Percentiles rank a stretch among this genome's conserved stretches.
phyloP scores from a whole-genome alignment of 2,329 filamentous ascomycete species.

The Fusarium odoratissimum region DNA sequence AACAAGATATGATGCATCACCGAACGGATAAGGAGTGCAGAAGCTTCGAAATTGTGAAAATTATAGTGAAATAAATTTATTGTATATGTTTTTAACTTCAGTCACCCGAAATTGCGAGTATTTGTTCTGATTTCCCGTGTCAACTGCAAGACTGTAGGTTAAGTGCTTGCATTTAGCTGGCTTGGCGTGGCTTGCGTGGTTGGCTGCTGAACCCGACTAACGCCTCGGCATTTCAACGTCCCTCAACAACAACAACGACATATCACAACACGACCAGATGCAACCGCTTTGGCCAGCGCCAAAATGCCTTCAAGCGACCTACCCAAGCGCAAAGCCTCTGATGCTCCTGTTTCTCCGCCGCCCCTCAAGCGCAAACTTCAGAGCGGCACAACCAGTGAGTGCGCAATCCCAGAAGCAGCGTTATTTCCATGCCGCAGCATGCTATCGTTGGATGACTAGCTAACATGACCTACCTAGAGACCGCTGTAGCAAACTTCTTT shows the following conservation, averaged over 20 bases:
- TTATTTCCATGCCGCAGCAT: not conserved
- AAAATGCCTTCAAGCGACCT: constrained; percentile 44
- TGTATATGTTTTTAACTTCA: accelerated
- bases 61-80: accelerated
- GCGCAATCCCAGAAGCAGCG: not conserved
- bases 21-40: accelerated
- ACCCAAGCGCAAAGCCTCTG: constrained; percentile 52
- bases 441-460: not conserved
- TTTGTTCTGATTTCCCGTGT: not conserved
- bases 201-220: not conserved
- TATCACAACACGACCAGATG: constrained; percentile 22
- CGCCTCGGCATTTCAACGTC: constrained; percentile 25
- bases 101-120: accelerated
- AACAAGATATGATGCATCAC: not conserved
- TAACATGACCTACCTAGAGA: constrained; percentile 60
- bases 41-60: accelerated
- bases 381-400: constrained; percentile 63
- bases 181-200: not conserved
- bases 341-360: constrained; percentile 64
- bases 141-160: not conserved
- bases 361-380: constrained; percentile 64
- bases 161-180: not conserved
- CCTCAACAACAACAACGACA: constrained; percentile 12
- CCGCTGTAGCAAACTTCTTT: constrained; percentile 85
- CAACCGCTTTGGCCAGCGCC: constrained; percentile 1